A percentile compares a stretch with the other conserved stretches of the same genome.
Evolutionary conservation across 441 rosid species (phyloP).

Genomic region (Breynia disticha): DNA sequence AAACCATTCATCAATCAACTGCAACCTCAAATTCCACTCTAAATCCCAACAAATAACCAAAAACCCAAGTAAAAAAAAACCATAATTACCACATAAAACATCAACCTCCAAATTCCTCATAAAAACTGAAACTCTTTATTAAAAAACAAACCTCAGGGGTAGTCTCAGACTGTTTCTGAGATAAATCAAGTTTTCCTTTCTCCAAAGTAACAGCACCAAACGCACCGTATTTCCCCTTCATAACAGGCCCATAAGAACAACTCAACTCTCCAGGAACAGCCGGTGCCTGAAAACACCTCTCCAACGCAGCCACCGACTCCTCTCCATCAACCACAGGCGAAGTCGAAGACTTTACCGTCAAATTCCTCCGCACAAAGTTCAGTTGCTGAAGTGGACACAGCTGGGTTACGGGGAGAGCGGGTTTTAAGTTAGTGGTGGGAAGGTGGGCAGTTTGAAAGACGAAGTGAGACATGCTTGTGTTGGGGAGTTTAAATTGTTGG

Average conservation of each 20-base stretch:
- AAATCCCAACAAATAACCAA: no score
- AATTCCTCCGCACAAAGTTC: slow-evolving; percentile 23
- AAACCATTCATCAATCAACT: no score
- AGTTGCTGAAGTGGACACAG: slow-evolving; percentile 16
- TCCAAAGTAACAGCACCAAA: slow-evolving; percentile 82
- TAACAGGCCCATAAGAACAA: slow-evolving; percentile 46
- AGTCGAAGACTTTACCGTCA: slow-evolving; percentile 30
- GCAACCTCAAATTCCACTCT: no score
- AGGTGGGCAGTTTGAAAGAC: slow-evolving; percentile 25
- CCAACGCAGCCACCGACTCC: slow-evolving; percentile 31
- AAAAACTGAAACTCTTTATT: no score
- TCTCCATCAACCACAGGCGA: slow-evolving; percentile 33
- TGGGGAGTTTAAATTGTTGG: no score
- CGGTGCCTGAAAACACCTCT: slow-evolving; percentile 46
- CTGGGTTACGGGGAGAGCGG: slow-evolving; percentile 33
- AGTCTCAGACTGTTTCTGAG: slow-evolving; percentile 47
- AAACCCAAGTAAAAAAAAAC: no score
- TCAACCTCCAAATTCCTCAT: no score
- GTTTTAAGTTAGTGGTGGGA: slow-evolving; percentile 17
- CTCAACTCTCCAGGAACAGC: no score
- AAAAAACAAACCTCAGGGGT: slow-evolving; percentile 78
- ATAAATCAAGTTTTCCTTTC: slow-evolving; percentile 69
- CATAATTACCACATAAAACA: no score
- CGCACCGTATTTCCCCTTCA: slow-evolving; percentile 67
- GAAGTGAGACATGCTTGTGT: no score